Percentiles rank a stretch among this genome's conserved stretches.
These are phyloP conservation scores for Fusarium camptoceras DNA, from an alignment of 2,329 filamentous ascomycete species.

Conservation along the genomic window DNA sequence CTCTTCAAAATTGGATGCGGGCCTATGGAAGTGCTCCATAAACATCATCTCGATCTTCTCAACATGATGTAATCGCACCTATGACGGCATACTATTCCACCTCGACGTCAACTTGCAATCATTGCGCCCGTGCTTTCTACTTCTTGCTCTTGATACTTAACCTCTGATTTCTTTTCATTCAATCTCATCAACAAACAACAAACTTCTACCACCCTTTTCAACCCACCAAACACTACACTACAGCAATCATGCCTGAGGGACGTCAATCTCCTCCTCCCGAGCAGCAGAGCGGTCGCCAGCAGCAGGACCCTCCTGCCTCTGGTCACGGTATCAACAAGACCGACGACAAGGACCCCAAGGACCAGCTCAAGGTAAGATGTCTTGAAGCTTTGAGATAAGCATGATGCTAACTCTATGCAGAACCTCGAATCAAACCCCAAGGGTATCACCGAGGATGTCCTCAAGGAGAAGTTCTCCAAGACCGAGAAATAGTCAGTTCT, in stretches of 20 bases:
- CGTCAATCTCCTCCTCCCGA: conserved; percentile 83
- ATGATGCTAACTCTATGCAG: conserved; percentile 47
- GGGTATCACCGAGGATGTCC: conserved; percentile 69
- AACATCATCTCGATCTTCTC: conserved; percentile 35
- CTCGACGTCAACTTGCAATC: conserved; percentile 45
- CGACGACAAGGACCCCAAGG: conserved; percentile 61
- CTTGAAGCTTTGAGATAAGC: neutral
- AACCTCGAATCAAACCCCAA: conserved; percentile 74
- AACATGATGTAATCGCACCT: conserved; percentile 44
- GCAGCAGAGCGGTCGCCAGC: conserved; percentile 73
- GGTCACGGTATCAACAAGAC: conserved; percentile 68
- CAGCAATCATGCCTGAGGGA: conserved; percentile 74
- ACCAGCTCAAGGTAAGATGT: conserved; percentile 61
- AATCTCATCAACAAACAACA: neutral
- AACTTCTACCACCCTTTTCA: neutral
- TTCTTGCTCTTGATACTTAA: conserved; percentile 21
- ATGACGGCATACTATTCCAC: conserved; percentile 45
- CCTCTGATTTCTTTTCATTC: neutral
- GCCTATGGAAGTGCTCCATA: neutral
- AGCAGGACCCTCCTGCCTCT: conserved; percentile 66
- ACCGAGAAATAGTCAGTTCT: conserved; percentile 29
- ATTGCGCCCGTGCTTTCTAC: conserved; percentile 9
- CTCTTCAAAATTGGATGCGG: conserved; percentile 1
- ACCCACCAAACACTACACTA: conserved; percentile 24
- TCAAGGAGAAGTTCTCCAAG: conserved; percentile 72